phyloP scores from a whole-genome alignment of 2,329 filamentous ascomycete species.

The Fusarium vanettenii region DNA sequence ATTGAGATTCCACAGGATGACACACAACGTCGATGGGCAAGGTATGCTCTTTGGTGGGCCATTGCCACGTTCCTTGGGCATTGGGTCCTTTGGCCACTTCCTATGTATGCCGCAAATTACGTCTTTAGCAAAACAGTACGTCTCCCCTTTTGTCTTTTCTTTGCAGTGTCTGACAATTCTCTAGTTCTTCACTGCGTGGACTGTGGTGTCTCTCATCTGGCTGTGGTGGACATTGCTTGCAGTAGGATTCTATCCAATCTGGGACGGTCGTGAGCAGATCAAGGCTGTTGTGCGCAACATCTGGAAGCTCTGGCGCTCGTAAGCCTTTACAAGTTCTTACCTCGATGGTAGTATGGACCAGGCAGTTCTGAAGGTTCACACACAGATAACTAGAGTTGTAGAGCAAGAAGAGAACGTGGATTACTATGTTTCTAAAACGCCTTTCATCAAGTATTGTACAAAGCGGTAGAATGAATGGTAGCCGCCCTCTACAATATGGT shows the following conservation, averaged over 20 bases:
- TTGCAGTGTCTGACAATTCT: background rate
- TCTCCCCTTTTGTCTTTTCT: background rate
- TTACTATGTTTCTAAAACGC: background rate
- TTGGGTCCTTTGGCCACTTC: background rate
- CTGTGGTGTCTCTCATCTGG: slow-evolving; percentile 14
- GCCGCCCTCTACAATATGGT: background rate
- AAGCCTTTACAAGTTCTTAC: too few species aligned
- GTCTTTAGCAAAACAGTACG: background rate
- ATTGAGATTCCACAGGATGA: background rate
- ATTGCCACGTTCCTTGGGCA: slow-evolving; percentile 20
- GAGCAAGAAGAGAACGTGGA: background rate
- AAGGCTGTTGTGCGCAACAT: background rate
- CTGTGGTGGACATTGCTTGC: slow-evolving; percentile 17
- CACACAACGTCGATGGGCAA: slow-evolving; percentile 9
- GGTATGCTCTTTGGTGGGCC: slow-evolving; percentile 11
- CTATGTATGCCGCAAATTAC: background rate
- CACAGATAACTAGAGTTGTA: background rate
- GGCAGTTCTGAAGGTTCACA: background rate
- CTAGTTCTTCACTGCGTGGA: slow-evolving; percentile 24
- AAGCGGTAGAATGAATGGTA: background rate
- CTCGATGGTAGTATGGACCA: background rate
- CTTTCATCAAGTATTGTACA: background rate
- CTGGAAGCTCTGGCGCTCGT: background rate
- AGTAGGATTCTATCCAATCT: slow-evolving; percentile 21
- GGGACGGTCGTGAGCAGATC: slow-evolving; percentile 12